A percentile compares a stretch with the other conserved stretches of the same genome.
phyloP scores from a whole-genome alignment of 2,329 filamentous ascomycete genomes.

The Fragosphaeria purpurea region DNA sequence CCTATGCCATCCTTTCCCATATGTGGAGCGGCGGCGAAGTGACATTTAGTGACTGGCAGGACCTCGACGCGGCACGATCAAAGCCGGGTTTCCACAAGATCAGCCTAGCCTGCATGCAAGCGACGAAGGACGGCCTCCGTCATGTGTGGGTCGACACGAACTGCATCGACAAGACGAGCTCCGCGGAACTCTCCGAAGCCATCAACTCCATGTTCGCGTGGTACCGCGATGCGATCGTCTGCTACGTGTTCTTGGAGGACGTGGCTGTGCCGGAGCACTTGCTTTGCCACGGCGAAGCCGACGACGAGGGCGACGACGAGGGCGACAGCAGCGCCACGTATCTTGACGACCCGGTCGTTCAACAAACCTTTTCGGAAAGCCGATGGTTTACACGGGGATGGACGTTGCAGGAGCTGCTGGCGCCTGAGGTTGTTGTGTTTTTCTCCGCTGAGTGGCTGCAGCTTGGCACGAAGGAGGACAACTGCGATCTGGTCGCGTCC shows the following conservation, averaged over 20 bases:
- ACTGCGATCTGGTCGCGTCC: constrained; percentile 14
- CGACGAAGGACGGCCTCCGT: constrained; percentile 16
- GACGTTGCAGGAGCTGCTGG: constrained; percentile 17
- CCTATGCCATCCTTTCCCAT: constrained; percentile 24
- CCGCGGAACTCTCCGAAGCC: constrained; percentile 24
- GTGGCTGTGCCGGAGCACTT: constrained; percentile 7
- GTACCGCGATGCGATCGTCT: constrained; percentile 24
- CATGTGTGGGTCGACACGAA: constrained; percentile 30
- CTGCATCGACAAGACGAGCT: constrained; percentile 27
- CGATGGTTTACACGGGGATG: constrained; percentile 15
- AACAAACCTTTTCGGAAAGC: not conserved
- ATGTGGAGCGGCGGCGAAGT: constrained; percentile 22
- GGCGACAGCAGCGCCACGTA: not conserved
- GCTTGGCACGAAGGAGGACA: constrained; percentile 16
- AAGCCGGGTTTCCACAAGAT: constrained; percentile 19
- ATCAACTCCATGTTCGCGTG: constrained; percentile 19
- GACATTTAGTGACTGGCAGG: constrained; percentile 15
- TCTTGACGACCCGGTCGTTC: not conserved
- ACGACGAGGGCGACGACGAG: not conserved
- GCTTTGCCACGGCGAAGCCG: no score
- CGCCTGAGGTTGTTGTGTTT: constrained; percentile 13
- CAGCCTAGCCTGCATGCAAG: constrained; percentile 13
- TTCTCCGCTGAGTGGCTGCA: constrained; percentile 13
- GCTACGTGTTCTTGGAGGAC: constrained; percentile 24
- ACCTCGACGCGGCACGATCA: not conserved